Base-by-base conservation (phyloP, 768 basidiomycete genomes). In the Russula earlei region DNA sequence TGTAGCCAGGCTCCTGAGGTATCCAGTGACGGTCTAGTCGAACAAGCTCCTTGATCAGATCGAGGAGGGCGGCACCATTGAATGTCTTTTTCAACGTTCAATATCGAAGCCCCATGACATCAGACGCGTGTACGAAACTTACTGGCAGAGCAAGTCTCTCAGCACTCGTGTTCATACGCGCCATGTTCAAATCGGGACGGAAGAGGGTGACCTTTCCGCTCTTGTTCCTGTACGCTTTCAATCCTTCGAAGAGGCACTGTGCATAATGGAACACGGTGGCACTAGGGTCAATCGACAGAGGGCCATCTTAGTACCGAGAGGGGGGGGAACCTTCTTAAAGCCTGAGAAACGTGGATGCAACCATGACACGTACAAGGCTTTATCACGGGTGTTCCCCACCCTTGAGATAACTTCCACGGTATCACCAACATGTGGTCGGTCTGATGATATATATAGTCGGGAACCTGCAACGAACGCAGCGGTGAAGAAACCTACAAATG, bases 211-310 rank as follows among this genome's bases (percentile, higher is more conserved):
- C 67, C 20, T 70, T 71, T 7, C 74, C 76, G 53, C 70, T 67
- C 46, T 73, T 67, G 54, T 72, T 69, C 50, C 72, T 68, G 63
- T 78, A 79, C 1, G 77, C 78, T 62, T 80, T 79, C 67, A 79
- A 68, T 11, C 78, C 74, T 61, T 80, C 77, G 63, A 80, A 77
- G 40, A 69, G 68, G 60, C 72, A 68, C 44, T 75, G 75, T 10
- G 78, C 77, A 64, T 80, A 80, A 63, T 80, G 78, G 45, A 80
- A 68, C 24, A 79, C 77, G 37, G 75, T 75, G n/a, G 72, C 67
- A 12, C 75, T 75, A 14, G 78, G 78, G 55, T 79, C 78, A 24
- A 80, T 69, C 2, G 65, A 61, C 45, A 80, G 63, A 12, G 77
- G 75, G 8, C 71, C 75, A 58, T 80, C 72, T 75, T 56, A 36